Evolutionary conservation across 2,329 filamentous ascomycete species (phyloP), one percentile per base, ranked within the genome.

Genomic region (Aspergillus neotritici): DNA sequence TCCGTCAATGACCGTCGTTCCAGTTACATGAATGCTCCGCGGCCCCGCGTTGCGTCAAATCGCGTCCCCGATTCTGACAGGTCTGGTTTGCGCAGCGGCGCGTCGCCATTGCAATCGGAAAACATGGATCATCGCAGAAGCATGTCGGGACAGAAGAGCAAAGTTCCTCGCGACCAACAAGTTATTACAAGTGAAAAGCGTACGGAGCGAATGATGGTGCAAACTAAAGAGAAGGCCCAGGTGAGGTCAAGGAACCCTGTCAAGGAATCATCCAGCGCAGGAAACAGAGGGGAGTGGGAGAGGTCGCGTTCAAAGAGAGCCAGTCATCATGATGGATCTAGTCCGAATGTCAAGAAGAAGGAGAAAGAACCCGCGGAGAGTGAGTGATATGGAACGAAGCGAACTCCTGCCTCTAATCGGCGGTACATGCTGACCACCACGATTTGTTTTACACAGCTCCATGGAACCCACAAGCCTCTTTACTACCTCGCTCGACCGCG

Each of bases 381-480:
- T 67, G 14, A 53, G 64, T 60, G 21, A 36, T 25, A 25, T 9
- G 21, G 21, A 9, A 25, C 21, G 7, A 25, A 25, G 21, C 7
- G 21, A 25, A 6, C 21, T 3, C 3, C 21, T 2, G 21, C 2
- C 1, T 25, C 21, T 25, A 25, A 6, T 8, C 21, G 4, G 6
- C 21, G 21, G 21, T 25, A 25, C 7, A 48, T 50, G 34, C 49
- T 59, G 35, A 57, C 52, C 13, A 13, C 21, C 21, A 25, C 21
- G 5, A 8, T 25, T 44, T 39, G 12, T 48, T 32, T 41, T 42
- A 34, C 37, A 46, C 53, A 65, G 68, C 61, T 40, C 65, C 73
- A 58, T 97, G 93, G 93, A 83, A 81, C 43, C 91, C 93, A 0
- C 79, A 87, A 61, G 91, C 82, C 7, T 83, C 78, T 1, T 71